A percentile compares a stretch with the other conserved stretches of the same genome.
These are phyloP conservation scores for Quercus suber DNA, from an alignment of 306 rosid genomes.

Conservation along the genomic window DNA sequence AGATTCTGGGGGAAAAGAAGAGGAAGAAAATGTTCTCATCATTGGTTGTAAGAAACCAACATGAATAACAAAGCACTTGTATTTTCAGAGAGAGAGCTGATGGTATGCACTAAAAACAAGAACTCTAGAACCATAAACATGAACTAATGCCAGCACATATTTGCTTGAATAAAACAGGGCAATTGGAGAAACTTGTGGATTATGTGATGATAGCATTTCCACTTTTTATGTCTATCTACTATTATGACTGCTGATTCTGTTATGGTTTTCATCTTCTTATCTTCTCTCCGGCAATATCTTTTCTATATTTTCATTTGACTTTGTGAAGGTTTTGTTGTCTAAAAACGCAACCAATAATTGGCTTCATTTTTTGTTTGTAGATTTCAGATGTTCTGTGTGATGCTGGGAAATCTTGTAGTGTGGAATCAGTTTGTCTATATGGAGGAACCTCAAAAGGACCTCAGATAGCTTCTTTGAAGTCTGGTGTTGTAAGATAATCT, in stretches of 20 bases:
- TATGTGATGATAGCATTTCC: not conserved
- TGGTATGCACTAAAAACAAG: not conserved
- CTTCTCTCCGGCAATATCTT: not conserved
- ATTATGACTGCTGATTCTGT: not conserved
- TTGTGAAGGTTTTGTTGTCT: not conserved
- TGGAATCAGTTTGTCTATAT: constrained; percentile 68
- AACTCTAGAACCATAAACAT: not conserved
- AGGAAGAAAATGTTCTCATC: no score
- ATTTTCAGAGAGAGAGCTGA: not conserved
- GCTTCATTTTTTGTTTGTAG: constrained; percentile 42
- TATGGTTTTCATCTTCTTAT: not conserved
- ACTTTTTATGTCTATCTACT: not conserved
- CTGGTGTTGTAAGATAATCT: constrained; percentile 78
- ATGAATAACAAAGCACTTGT: not conserved
- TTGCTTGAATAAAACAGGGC: no score
- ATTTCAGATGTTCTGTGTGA: constrained; percentile 83
- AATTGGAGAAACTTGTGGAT: not conserved
- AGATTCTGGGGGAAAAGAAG: not conserved
- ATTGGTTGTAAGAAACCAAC: not conserved
- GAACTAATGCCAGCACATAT: no score
- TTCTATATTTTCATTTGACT: not conserved
- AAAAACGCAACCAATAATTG: constrained; percentile 5
- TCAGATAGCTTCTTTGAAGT: constrained; percentile 72
- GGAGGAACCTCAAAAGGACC: constrained; percentile 95
- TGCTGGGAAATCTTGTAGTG: constrained; percentile 82